Conservation (phyloP, 257 asterid genomes). For the Galeopsis tetrahit region DNA sequence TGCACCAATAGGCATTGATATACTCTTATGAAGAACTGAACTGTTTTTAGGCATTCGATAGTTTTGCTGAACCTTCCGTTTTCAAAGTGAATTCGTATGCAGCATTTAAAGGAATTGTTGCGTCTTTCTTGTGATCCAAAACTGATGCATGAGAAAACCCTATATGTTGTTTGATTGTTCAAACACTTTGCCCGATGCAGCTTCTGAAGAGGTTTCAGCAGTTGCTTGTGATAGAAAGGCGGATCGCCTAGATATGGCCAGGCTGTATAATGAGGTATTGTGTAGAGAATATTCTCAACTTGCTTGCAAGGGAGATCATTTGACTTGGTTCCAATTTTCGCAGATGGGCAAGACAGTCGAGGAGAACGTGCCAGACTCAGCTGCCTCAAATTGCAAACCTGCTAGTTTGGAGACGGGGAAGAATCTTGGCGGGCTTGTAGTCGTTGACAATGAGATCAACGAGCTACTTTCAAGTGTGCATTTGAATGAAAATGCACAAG, state of each 20-base stretch:
- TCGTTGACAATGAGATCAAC: constrained; percentile 47
- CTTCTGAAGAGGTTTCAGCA: constrained; percentile 61
- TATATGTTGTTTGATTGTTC: constrained; percentile 10
- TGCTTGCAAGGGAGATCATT: constrained; percentile 8
- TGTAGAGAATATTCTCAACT: constrained; percentile 1
- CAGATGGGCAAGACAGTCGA: constrained; percentile 67
- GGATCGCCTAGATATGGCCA: constrained; percentile 66
- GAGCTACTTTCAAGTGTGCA: constrained; percentile 52
- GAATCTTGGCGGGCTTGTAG: constrained; percentile 52
- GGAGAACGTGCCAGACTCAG: constrained; percentile 50
- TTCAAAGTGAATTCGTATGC: neutral
- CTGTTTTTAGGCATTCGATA: neutral
- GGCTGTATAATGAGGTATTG: constrained; percentile 76
- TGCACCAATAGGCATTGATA: neutral
- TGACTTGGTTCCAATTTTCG: constrained; percentile 19
- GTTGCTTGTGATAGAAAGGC: constrained; percentile 63
- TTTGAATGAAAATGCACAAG: constrained; percentile 1
- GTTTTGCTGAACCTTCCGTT: neutral
- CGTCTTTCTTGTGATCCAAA: constrained; percentile 26
- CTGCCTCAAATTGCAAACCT: constrained; percentile 42
- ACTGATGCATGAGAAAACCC: constrained; percentile 2
- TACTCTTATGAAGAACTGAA: neutral
- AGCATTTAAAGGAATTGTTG: too few species aligned
- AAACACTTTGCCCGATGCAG: constrained; percentile 48
- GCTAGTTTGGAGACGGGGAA: constrained; percentile 51